Percentiles rank a stretch among this genome's conserved stretches.
These are phyloP conservation scores for Rhamnella rubrinervis DNA, from an alignment of 331 rosid genomes.

Conservation along the genomic window DNA sequence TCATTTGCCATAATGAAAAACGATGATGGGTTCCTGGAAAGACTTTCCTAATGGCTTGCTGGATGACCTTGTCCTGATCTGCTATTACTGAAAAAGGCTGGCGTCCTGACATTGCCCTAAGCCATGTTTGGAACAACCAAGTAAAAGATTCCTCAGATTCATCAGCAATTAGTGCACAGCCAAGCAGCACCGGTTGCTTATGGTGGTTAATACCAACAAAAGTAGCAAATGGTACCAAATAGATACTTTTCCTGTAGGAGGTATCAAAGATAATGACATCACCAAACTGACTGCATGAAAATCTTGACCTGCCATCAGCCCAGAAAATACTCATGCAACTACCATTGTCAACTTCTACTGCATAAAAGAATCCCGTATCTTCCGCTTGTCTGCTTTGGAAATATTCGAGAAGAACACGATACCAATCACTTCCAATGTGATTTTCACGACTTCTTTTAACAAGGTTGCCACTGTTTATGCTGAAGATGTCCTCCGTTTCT, in stretches of 20 bases:
- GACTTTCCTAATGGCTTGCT: conserved; percentile 64
- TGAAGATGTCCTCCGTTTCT: conserved; percentile 56
- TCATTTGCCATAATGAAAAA: conserved; percentile 86
- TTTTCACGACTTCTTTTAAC: conserved; percentile 64
- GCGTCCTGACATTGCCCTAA: conserved; percentile 74
- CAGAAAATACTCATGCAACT: conserved; percentile 89
- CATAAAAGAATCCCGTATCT: conserved; percentile 88
- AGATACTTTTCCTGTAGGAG: conserved; percentile 69
- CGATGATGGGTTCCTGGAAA: conserved; percentile 79
- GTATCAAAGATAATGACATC: conserved; percentile 79
- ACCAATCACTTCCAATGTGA: conserved; percentile 83
- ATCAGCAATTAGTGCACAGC: conserved; percentile 83
- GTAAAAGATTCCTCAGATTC: conserved; percentile 85
- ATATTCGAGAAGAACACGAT: conserved; percentile 66
- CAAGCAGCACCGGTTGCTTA: conserved; percentile 92
- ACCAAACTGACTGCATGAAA: conserved; percentile 89
- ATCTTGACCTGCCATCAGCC: conserved; percentile 98
- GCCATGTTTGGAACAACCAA: conserved; percentile 95
- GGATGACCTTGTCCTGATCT: conserved; percentile 82
- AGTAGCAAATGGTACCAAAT: conserved; percentile 82
- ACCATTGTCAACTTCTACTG: conserved; percentile 73
- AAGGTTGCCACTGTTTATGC: conserved; percentile 46
- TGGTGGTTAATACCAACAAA: conserved; percentile 93
- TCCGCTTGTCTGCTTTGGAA: conserved; percentile 84
- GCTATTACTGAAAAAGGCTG: conserved; percentile 85